Evolutionary conservation across 208 protist genomes (phyloP), one percentile per base, ranked within the genome.

Genomic region (Porcisia deanei): DNA sequence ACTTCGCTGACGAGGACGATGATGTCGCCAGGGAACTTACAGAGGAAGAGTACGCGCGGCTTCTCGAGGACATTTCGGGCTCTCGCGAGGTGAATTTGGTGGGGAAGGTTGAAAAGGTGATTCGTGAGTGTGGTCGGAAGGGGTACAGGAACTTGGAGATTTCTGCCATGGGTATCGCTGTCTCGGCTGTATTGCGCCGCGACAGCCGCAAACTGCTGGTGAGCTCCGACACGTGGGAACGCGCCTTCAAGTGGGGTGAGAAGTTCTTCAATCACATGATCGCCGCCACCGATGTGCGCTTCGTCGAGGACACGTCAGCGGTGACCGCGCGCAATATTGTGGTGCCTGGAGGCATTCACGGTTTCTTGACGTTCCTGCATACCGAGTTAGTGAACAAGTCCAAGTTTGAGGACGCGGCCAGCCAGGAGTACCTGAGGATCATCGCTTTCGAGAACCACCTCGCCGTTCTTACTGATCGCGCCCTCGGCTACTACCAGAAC

Each of bases 401-500:
- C 14, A 91, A 91, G 79, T 88, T 87, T 49, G 82, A 87, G 52
- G 64, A 76, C 66, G 80, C 73, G 52, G 69, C 71, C 65, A 85
- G 81, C 53, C 47, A 52, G 53, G 81, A 88, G 49, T 92, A 94
- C 78, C 81, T 92, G 52, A 83, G 82, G 63, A 69, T 94, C 20
- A 84, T 90, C 63, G 71, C 84, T 34, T 82, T 84, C 57, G 89
- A 97, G 74, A 95, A 97, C 74, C 69, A 80, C 12, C 83, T 97
- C 59, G 89, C 86, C 34, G 86, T 84, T 52, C 72, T 97, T 18
- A 76, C 87, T 18, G 91, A 94, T 58, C 52, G 72, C 30, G 67
- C 89, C 37, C 75, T 95, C 63, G 84, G 79, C 54, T 94, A 91
- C 82, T 95, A 95, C 74, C 77, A 84, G 58, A 80, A 63, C 45